These are phyloP conservation scores for Symbiodinium natans DNA, from an alignment of 73 alveolate species.

Conservation along the genomic window DNA sequence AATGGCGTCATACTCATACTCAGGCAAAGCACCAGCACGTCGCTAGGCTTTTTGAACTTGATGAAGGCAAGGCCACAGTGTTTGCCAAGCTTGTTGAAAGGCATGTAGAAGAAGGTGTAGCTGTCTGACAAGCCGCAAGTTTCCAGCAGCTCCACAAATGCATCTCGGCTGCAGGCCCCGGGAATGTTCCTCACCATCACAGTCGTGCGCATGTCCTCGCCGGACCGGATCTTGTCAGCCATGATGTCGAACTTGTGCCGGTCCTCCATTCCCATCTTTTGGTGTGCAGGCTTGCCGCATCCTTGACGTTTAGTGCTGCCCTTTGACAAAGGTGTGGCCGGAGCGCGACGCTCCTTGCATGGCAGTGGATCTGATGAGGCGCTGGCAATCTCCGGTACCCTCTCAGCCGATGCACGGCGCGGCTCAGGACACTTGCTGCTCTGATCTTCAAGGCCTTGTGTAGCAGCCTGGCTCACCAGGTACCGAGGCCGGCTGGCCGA, in stretches of 20 bases:
- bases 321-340: background rate
- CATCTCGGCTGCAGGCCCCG: constrained; percentile 88
- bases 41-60: constrained; percentile 66
- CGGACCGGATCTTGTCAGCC: constrained; percentile 33
- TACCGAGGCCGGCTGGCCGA: constrained; percentile 80
- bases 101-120: constrained; percentile 93
- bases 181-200: constrained; percentile 93
- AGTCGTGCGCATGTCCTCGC: constrained; percentile 50
- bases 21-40: constrained; percentile 64
- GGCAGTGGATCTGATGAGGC: background rate
- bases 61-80: constrained; percentile 91
- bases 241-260: constrained; percentile 45
- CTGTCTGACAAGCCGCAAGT: constrained; percentile 79
- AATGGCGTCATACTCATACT: constrained; percentile 89
- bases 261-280: constrained; percentile 57
- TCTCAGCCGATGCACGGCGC: background rate
- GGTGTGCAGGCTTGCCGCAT: constrained; percentile 47
- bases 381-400: background rate
- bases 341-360: background rate
- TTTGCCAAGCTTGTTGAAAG: constrained; percentile 68
- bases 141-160: constrained; percentile 64
- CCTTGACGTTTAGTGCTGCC: background rate
- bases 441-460: background rate
- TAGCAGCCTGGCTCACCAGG: background rate
- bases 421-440: background rate